phyloP scores from a whole-genome alignment of 1,139 yeast genomes.

The Diutina siamensis region DNA sequence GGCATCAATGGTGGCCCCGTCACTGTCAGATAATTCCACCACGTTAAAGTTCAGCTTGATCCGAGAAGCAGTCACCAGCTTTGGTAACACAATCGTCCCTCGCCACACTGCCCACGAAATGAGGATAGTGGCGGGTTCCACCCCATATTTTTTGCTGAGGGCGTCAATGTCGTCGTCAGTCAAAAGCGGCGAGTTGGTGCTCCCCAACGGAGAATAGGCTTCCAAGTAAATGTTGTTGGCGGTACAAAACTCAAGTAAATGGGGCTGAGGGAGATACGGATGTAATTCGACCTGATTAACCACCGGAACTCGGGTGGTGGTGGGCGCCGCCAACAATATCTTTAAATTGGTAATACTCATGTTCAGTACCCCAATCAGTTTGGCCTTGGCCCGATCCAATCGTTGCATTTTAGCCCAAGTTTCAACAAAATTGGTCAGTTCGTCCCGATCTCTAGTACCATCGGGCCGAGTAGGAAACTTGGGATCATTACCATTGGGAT shows the following conservation, averaged over 20 bases:
- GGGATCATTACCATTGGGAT: constrained; percentile 4
- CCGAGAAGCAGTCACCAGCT: constrained; percentile 52
- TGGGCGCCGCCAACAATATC: background rate
- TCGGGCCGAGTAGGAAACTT: background rate
- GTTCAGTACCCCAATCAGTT: constrained; percentile 2
- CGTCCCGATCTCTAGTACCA: background rate
- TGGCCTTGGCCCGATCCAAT: constrained; percentile 7
- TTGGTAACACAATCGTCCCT: constrained; percentile 63
- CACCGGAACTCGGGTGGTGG: constrained; percentile 40
- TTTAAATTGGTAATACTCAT: background rate
- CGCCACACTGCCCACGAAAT: constrained; percentile 66
- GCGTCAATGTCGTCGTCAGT: constrained; percentile 33
- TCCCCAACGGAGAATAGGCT: constrained; percentile 77
- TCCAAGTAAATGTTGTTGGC: constrained; percentile 48
- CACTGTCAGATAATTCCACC: constrained; percentile 29
- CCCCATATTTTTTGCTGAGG: constrained; percentile 44
- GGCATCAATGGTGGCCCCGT: background rate
- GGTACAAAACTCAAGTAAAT: constrained; percentile 43
- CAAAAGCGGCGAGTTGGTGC: constrained; percentile 53
- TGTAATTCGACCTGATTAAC: constrained; percentile 68
- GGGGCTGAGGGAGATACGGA: constrained; percentile 62
- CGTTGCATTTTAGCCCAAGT: constrained; percentile 12
- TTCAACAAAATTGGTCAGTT: constrained; percentile 6
- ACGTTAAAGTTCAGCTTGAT: constrained; percentile 45
- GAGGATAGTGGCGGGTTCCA: constrained; percentile 48